A percentile compares a stretch with the other conserved stretches of the same genome.
phyloP scores from a whole-genome alignment of 768 basidiomycete species.

The Xanthoconium purpureum region DNA sequence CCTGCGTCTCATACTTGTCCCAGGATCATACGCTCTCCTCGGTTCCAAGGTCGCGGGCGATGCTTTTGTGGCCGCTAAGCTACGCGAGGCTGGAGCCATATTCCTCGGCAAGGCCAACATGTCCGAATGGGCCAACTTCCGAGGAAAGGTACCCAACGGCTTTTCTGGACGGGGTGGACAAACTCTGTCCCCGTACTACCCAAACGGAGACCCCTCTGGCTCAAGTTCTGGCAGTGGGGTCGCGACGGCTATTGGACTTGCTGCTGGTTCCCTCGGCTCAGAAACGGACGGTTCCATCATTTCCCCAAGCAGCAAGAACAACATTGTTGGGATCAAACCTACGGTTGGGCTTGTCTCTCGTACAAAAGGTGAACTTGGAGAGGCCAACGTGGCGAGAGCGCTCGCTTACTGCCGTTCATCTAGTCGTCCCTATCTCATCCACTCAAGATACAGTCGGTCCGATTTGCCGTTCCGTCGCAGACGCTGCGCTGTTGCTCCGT shows the following conservation, averaged over 20 bases:
- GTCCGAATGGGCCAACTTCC: conserved; percentile 44
- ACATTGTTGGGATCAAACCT: conserved; percentile 42
- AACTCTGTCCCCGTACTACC: conserved; percentile 40
- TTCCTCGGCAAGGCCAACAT: conserved; percentile 43
- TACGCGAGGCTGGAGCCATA: conserved; percentile 35
- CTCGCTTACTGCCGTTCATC: neutral
- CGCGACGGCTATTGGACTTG: conserved; percentile 41
- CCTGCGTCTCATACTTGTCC: neutral
- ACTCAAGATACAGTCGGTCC: conserved; percentile 62
- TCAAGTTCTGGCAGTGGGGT: conserved; percentile 45
- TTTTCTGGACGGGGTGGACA: conserved; percentile 50
- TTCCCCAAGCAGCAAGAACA: conserved; percentile 40
- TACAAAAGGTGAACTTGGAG: conserved; percentile 28
- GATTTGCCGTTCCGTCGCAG: conserved; percentile 50
- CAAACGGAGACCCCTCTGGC: conserved; percentile 39
- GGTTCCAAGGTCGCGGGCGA: conserved; percentile 36
- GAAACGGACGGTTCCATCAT: conserved; percentile 52
- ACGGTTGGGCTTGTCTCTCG: conserved; percentile 41
- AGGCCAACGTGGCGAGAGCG: neutral
- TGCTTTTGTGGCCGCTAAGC: conserved; percentile 27
- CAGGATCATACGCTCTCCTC: conserved; percentile 36
- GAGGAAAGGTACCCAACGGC: conserved; percentile 39
- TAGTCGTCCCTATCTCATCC: conserved; percentile 55
- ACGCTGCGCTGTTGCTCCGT: conserved; percentile 53
- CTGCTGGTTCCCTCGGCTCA: conserved; percentile 41